phyloP scores from a whole-genome alignment of 192 early-diverging fungal species.

The Coemansia javaensis region DNA sequence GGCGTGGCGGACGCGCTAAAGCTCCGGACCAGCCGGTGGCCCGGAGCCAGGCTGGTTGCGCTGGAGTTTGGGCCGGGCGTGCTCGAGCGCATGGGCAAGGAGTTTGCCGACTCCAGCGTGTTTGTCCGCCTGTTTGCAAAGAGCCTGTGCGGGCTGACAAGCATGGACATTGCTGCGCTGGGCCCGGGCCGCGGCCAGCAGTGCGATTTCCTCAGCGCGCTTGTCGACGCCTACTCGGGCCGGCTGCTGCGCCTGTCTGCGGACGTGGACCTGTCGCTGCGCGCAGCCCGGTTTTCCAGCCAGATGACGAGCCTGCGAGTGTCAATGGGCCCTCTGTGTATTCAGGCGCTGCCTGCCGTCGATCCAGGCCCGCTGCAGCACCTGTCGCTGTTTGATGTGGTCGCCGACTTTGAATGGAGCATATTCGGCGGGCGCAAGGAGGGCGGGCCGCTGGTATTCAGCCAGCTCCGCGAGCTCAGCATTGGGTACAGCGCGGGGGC shows the following conservation, averaged over 20 bases:
- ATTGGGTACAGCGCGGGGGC: slow-evolving; percentile 1
- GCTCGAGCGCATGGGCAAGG: background rate
- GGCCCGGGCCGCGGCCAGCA: background rate
- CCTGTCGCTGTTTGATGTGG: slow-evolving; percentile 11
- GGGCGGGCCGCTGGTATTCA: background rate
- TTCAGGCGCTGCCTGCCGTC: slow-evolving; percentile 4
- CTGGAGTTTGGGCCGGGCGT: slow-evolving; percentile 7
- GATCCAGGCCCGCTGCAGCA: slow-evolving; percentile 2
- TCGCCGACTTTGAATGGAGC: slow-evolving; percentile 6
- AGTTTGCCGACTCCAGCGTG: background rate
- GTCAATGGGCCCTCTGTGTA: slow-evolving; percentile 5
- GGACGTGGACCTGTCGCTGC: slow-evolving; percentile 2
- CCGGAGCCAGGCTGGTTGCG: background rate
- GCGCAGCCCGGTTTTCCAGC: background rate
- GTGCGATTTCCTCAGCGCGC: background rate
- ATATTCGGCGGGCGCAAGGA: background rate
- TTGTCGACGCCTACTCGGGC: background rate
- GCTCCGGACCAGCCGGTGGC: slow-evolving; percentile 1
- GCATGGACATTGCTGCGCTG: background rate
- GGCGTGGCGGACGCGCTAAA: background rate
- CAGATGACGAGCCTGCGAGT: slow-evolving; percentile 2
- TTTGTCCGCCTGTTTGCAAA: slow-evolving; percentile 2
- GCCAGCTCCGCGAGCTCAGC: slow-evolving; percentile 1
- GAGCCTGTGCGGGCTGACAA: background rate
- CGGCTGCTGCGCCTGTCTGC: background rate